Conservation (phyloP, 2,329 filamentous ascomycete genomes). For the Cercospora janseana region DNA sequence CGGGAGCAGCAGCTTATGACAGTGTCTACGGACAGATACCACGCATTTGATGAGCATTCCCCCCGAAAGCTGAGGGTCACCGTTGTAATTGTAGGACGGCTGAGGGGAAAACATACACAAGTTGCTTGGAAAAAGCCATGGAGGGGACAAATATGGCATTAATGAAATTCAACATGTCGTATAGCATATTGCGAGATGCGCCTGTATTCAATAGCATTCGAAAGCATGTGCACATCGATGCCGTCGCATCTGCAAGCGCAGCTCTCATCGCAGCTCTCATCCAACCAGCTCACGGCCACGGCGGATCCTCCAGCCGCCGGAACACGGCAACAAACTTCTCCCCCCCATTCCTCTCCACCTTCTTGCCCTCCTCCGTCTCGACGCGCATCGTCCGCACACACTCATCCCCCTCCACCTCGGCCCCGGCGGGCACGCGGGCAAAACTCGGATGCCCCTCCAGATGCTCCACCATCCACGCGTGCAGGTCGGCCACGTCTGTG, state of each 20-base stretch:
- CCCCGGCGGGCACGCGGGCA: slow-evolving; percentile 63
- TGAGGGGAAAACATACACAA: too few relatives aligned
- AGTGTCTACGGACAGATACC: slow-evolving; percentile 2
- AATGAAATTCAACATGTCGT: too few relatives aligned
- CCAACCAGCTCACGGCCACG: slow-evolving; percentile 55
- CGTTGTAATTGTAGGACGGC: too few relatives aligned
- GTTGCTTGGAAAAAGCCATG: too few relatives aligned
- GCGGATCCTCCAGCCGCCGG: slow-evolving; percentile 73
- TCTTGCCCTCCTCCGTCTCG: slow-evolving; percentile 96
- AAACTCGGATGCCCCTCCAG: slow-evolving; percentile 77
- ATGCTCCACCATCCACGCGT: slow-evolving; percentile 89
- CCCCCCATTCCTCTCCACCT: slow-evolving; percentile 86
- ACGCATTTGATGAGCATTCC: slow-evolving; percentile 1
- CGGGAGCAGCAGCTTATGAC: neutral
- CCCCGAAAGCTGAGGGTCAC: too few relatives aligned
- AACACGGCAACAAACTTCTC: slow-evolving; percentile 90
- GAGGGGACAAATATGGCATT: too few relatives aligned
- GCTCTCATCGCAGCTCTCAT: neutral
- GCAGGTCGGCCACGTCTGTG: slow-evolving; percentile 92
- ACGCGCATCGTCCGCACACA: slow-evolving; percentile 72
- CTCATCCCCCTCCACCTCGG: slow-evolving; percentile 65
- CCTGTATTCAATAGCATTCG: too few relatives aligned
- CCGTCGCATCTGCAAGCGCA: neutral
- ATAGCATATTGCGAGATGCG: neutral
- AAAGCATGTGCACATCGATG: too few relatives aligned